Percentiles rank a stretch among this genome's conserved stretches.
Conservation (phyloP, 495 filamentous ascomycete species). For the Penicillium psychrofluorescens region DNA sequence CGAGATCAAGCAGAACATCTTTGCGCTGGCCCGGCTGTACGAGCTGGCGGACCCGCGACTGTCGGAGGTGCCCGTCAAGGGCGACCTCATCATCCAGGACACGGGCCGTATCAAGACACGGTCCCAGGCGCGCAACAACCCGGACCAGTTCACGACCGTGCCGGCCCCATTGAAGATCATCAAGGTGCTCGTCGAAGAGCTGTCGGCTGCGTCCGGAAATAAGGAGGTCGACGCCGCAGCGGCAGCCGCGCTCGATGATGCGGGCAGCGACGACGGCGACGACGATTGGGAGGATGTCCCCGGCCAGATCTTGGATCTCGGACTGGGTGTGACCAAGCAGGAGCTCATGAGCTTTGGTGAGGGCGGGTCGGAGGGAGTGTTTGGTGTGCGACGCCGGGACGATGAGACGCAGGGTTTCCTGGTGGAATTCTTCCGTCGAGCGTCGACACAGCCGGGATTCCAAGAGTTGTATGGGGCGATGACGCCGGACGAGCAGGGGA, state of each 20-base stretch:
- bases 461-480: conserved; percentile 63
- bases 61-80: conserved; percentile 72
- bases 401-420: conserved; percentile 88
- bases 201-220: conserved; percentile 54
- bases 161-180: conserved; percentile 86
- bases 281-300: conserved; percentile 93
- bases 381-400: conserved; percentile 60
- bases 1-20: conserved; percentile 92
- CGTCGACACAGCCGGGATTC: conserved; percentile 66
- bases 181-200: conserved; percentile 89
- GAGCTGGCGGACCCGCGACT: conserved; percentile 79
- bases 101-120: conserved; percentile 87
- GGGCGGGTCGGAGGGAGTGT: conserved; percentile 44
- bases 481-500: conserved; percentile 66
- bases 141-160: conserved; percentile 84
- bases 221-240: conserved; percentile 47
- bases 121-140: conserved; percentile 75
- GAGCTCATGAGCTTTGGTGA: conserved; percentile 76
- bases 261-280: conserved; percentile 53
- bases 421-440: conserved; percentile 69
- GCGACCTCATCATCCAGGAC: conserved; percentile 77
- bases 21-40: conserved; percentile 84
- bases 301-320: conserved; percentile 60
- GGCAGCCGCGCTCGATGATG: conserved; percentile 46
- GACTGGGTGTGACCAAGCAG: conserved; percentile 53